Evolutionary conservation across 148 eudicot genomes (phyloP).

Genomic region (Salicornia ramosissima): DNA sequence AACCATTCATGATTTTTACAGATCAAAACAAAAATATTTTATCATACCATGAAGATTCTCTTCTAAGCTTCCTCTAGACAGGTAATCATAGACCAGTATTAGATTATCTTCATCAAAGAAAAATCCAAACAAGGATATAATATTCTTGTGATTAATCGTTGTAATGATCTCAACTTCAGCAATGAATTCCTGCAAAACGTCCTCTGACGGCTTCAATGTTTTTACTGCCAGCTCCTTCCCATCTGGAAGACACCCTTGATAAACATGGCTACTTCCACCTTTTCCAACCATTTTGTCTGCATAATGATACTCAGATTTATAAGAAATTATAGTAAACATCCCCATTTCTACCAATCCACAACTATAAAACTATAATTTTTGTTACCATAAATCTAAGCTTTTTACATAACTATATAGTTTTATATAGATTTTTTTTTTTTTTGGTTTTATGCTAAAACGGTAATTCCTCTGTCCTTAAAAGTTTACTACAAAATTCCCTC

Average conservation of each 20-base stretch:
- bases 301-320: conserved; percentile 5
- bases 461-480: too few relatives aligned
- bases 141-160: conserved; percentile 73
- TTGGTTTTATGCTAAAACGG: too few relatives aligned
- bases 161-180: conserved; percentile 81
- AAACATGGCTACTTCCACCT: conserved; percentile 90
- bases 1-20: not conserved
- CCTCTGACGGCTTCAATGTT: conserved; percentile 70
- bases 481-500: too few relatives aligned
- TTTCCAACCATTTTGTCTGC: conserved; percentile 72
- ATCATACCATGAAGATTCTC: conserved; percentile 76
- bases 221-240: conserved; percentile 91
- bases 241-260: conserved; percentile 63
- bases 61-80: conserved; percentile 85
- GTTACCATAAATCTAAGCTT: too few relatives aligned
- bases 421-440: too few relatives aligned
- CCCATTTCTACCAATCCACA: not conserved
- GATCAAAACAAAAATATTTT: not conserved
- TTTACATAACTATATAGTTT: too few relatives aligned
- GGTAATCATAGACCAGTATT: conserved; percentile 69
- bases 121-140: conserved; percentile 71
- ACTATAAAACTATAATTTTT: too few relatives aligned
- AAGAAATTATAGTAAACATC: not conserved
- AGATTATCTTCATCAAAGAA: conserved; percentile 62
- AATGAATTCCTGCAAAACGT: conserved; percentile 57